These are phyloP conservation scores for Pyricularia sp. DNA, from an alignment of 2,329 filamentous ascomycete genomes.

Conservation along the genomic window DNA sequence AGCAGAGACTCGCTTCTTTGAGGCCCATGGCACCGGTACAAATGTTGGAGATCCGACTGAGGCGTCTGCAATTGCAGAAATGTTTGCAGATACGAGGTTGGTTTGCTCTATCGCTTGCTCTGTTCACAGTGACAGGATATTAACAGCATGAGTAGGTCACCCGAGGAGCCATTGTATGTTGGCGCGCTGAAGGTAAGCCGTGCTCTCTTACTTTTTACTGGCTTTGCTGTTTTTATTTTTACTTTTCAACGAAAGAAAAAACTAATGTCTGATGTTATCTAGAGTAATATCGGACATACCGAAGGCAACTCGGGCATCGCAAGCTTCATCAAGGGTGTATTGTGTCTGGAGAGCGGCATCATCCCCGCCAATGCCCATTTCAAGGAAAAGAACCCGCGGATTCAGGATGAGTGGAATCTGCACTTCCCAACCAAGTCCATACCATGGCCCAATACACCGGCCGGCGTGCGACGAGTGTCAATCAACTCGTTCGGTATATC, in stretches of 20 bases:
- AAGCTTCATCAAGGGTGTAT: constrained; percentile 29
- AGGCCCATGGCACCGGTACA: constrained; percentile 30
- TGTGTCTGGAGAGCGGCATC: constrained; percentile 28
- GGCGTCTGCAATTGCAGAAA: constrained; percentile 35
- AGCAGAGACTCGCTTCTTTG: constrained; percentile 20
- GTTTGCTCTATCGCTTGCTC: no score
- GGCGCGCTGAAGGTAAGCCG: constrained; percentile 24
- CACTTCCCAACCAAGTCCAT: constrained; percentile 24
- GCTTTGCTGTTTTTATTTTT: no score
- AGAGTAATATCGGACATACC: constrained; percentile 32
- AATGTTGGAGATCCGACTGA: constrained; percentile 28
- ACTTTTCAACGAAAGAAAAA: no score
- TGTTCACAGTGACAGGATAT: no score
- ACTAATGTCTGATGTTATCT: no score
- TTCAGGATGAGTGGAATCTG: constrained; percentile 33
- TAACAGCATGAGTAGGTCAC: constrained; percentile 12
- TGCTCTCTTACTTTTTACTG: no score
- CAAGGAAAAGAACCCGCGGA: constrained; percentile 31
- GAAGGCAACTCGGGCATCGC: constrained; percentile 37
- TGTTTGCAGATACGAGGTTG: constrained; percentile 16
- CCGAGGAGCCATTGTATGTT: constrained; percentile 29
- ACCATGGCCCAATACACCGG: constrained; percentile 19
- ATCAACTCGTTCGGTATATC: constrained; percentile 51
- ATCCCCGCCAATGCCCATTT: constrained; percentile 47
- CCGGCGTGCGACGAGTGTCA: constrained; percentile 32